Evolutionary conservation across 495 filamentous ascomycete species (phyloP).

Genomic region (Pyronema domesticum): DNA sequence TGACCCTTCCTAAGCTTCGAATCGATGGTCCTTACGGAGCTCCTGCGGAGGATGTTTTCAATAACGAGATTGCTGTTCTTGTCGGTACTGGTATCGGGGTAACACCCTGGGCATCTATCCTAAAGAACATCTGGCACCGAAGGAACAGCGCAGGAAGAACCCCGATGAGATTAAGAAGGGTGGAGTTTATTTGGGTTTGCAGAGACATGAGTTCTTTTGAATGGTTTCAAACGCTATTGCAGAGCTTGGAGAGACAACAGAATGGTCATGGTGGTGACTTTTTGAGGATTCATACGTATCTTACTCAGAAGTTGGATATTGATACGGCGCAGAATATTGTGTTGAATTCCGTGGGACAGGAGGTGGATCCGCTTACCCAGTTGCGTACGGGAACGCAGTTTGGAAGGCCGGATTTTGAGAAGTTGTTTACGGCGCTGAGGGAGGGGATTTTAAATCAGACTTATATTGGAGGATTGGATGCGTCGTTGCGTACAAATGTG

Average conservation of each 20-base stretch:
- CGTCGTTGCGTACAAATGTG: conserved; percentile 56
- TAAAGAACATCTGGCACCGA: conserved; percentile 98
- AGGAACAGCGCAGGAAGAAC: conserved; percentile 51
- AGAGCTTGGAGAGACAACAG: conserved; percentile 73
- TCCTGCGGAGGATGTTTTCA: conserved; percentile 90
- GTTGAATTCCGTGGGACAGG: conserved; percentile 76
- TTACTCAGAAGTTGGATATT: conserved; percentile 79
- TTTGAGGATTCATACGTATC: conserved; percentile 93
- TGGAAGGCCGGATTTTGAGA: conserved; percentile 75
- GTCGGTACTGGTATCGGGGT: conserved; percentile 97
- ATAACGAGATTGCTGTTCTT: conserved; percentile 94
- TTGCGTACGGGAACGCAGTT: conserved; percentile 83
- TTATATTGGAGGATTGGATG: conserved; percentile 68
- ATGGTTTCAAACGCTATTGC: conserved; percentile 93
- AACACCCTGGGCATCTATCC: conserved; percentile 89
- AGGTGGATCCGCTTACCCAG: conserved; percentile 80
- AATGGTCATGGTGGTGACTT: conserved; percentile 47
- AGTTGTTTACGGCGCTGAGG: conserved; percentile 68
- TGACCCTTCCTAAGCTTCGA: conserved; percentile 70
- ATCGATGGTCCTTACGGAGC: conserved; percentile 96
- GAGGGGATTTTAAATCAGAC: conserved; percentile 68
- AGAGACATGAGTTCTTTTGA: conserved; percentile 91
- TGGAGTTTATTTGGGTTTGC: conserved; percentile 99
- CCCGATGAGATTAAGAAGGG: conserved; percentile 70
- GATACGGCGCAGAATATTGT: conserved; percentile 94